Conservation (phyloP, 441 rosid genomes). For the Pelargonium myrrhifolium region DNA sequence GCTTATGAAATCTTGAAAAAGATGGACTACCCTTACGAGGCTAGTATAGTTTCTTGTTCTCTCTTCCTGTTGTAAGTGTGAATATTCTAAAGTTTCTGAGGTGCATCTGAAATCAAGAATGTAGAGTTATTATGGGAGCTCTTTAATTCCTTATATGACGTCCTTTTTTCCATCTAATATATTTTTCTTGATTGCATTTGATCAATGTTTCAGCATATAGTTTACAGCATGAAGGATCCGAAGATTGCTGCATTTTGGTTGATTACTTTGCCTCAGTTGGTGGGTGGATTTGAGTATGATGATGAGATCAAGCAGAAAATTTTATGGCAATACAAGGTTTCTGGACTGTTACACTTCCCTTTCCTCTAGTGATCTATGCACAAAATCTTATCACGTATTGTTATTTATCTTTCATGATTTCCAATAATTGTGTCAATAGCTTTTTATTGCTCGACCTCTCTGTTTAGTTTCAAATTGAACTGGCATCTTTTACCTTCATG, state of each 20-base stretch:
- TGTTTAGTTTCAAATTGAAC: no score
- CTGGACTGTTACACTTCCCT: conserved; percentile 9
- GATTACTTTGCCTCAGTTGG: conserved; percentile 70
- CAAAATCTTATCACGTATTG: no score
- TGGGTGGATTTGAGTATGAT: conserved; percentile 77
- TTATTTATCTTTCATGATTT: no score
- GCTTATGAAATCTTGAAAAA: conserved; percentile 69
- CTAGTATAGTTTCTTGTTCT: conserved; percentile 19
- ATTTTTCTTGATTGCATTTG: conserved; percentile 14
- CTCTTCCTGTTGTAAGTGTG: conserved; percentile 9
- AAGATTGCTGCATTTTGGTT: conserved; percentile 94
- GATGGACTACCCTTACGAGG: conserved; percentile 97
- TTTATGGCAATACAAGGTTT: conserved; percentile 90
- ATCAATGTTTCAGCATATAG: conserved; percentile 74
- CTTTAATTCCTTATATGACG: no score
- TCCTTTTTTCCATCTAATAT: background rate
- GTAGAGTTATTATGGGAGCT: no score
- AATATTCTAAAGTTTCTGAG: conserved; percentile 3
- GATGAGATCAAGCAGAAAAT: conserved; percentile 73
- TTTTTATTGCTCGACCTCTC: no score
- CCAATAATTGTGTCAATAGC: no score
- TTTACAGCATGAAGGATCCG: conserved; percentile 91
- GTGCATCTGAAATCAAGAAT: no score
- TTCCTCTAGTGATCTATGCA: background rate
- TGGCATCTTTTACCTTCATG: background rate